Evolutionary conservation across 108 stramenopile genomes (phyloP), one percentile per base, ranked within the genome.

Genomic region (Seminavis robusta): DNA sequence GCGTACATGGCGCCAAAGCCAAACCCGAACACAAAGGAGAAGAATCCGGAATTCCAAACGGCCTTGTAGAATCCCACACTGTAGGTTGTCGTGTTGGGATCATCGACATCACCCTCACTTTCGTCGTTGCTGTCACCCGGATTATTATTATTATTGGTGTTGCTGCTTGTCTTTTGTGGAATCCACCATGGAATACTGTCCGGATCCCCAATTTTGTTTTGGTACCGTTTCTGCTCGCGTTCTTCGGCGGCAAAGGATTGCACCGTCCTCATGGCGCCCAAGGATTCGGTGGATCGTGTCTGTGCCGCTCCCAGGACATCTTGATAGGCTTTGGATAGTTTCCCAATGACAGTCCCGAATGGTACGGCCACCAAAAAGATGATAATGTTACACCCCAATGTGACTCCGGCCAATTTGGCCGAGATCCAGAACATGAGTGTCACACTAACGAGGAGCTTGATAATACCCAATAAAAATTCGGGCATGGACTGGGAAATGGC

Each of bases 161-260:
- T 59, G 17, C 49, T 10, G 13, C 31, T 37, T 27, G 11, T 57
- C 34, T 19, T 38, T 19, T 9, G 42, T 34, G 26, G 79, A 76
- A 49, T 54, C 83, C 79, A 84, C 16, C 39, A 73, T 21, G 33
- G 48, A 33, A 47, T 56, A 4, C 45, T 46, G 21, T 69, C 79
- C 11, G 81, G 81, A 75, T 83, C 52, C 8, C 85, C 79, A 56
- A 80, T 74, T 37, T 64, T 57, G 29, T 63, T 47, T 4, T 25
- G 32, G 71, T 78, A 94, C 21, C 81, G 61, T 13, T 23, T 48
- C 7, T 40, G 21, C 67, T 90, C 85, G 25, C 66, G 63, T 8
- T 56, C 36, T 67, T 94, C 92, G 0, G 80, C 82, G 9, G 73
- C 81, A 76, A 94, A 94, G 17, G 77, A 67, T 38, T 88, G 86